A percentile compares a stretch with the other conserved stretches of the same genome.
Evolutionary conservation across 1,284 basidiomycete genomes (phyloP).

Genomic region (Microbotryum lychnidis-dioicae): DNA sequence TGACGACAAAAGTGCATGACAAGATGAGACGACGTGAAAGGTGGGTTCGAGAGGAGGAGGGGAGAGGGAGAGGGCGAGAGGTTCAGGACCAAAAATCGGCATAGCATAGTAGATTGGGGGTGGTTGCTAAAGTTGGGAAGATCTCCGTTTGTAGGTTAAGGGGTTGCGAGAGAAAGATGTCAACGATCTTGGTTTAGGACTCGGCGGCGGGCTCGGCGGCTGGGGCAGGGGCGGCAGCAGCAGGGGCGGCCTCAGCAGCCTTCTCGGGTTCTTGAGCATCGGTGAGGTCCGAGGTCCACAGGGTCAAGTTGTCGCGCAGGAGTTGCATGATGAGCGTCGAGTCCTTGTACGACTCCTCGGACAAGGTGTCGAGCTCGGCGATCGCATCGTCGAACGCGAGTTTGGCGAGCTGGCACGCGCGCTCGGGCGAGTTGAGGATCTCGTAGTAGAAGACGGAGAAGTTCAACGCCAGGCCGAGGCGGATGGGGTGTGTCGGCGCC

Average conservation of each 20-base stretch:
- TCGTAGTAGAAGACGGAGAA: slow-evolving; percentile 99
- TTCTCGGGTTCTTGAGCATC: not conserved
- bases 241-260: not conserved
- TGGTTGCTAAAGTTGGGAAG: too few relatives aligned
- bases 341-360: slow-evolving; percentile 97
- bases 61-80: too few relatives aligned
- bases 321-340: slow-evolving; percentile 83
- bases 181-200: too few relatives aligned
- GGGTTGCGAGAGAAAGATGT: too few relatives aligned
- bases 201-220: too few relatives aligned
- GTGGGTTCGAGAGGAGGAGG: too few relatives aligned
- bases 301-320: slow-evolving; percentile 92
- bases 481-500: slow-evolving; percentile 97
- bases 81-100: too few relatives aligned
- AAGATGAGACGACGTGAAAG: too few relatives aligned
- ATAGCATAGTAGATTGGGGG: too few relatives aligned
- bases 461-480: slow-evolving; percentile 97
- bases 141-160: too few relatives aligned
- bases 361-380: slow-evolving; percentile 98
- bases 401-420: slow-evolving; percentile 98
- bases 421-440: slow-evolving; percentile 98
- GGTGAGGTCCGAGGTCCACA: slow-evolving; percentile 34
- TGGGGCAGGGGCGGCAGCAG: not conserved
- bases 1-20: too few relatives aligned
- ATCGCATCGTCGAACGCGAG: slow-evolving; percentile 99